Evolutionary conservation across 2,329 filamentous ascomycete species (phyloP), one percentile per base, ranked within the genome.

Genomic region (Calonectria pauciramosa): DNA sequence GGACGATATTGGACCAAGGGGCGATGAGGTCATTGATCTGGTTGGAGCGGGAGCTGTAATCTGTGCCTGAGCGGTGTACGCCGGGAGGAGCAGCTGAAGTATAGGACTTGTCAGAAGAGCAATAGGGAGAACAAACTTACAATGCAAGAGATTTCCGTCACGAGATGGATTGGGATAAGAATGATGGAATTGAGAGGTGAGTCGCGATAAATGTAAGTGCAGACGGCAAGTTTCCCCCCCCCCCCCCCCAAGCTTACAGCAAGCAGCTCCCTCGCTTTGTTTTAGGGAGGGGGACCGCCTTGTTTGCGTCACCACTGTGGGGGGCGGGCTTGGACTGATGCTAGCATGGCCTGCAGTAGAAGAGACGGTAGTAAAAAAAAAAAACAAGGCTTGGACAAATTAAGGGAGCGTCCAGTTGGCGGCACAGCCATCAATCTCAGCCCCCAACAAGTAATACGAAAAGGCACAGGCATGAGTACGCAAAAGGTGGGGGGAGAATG

Each of bases 21-120:
- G 6, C 32, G 66, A 52, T 70, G 68, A 70, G 68, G 68, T 70
- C 68, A 69, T 69, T 11, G 66, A 36, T 28, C 30, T 18, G 51
- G 14, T 54, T 54, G 23, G 52, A n/a, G 38, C 6, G 38, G 7
- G 38, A 41, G 16, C 28, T 28, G 52, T 30, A 11, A 18, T 16
- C 9, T 32, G 52, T 34, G 23, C 52, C n/a, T 38, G 34, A 20
- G 32, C 34, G 56, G 56, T 60, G 56, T 26, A 38, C 54, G 38
- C 9, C 36, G 41, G 11, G 44, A 16, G 34, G 9, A 34, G 14
- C 10, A 30, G 26, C 7, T n/a, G 4, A 23, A 16, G 23, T 11
- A 5, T n/a, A 20, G n/a, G n/a, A n/a, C n/a, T n/a, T n/a, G n/a
- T n/a, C n/a, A n/a, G n/a, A n/a, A n/a, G n/a, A n/a, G n/a, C n/a